Base-by-base conservation (phyloP, 805 yeast genomes). In the Tetrapisispora nanseiensis region DNA sequence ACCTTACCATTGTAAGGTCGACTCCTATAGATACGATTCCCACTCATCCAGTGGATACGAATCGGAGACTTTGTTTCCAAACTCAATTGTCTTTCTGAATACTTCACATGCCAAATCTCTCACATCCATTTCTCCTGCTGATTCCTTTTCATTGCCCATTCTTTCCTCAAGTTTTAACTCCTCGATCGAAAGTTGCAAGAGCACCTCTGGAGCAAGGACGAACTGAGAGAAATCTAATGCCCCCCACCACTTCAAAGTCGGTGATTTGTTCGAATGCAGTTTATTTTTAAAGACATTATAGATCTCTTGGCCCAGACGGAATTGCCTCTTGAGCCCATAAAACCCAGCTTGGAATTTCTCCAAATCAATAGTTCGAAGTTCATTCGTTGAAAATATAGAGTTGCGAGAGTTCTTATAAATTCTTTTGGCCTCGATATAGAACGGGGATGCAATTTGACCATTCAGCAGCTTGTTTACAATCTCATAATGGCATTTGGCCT, bases 131-230 rank as follows among this genome's bases (percentile, higher is more conserved):
- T 23, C 23, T 11, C 37, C 37, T 6, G 37, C 37, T 3, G 10
- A 19, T 41, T 46, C 31, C 6, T 29, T n/a, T n/a, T 22, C 15
- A 11, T 19, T 6, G 12, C 23, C 21, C 3, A 4, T 12, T n/a
- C 16, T n/a, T 29, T n/a, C 32, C 10, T 30, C 26, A n/a, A 6
- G 44, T 2, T 50, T 42, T 57, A 67, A 50, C 46, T 78, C 81
- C 3, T 70, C 68, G 54, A 69, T 66, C 7, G 75, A 70, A 18
- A 79, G 51, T 24, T 76, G 60, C 6, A 75, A 60, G 4, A 78
- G 67, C 6, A 82, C 56, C 50, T 82, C 89, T 22, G 82, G 79
- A 7, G 84, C 78, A 20, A 82, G 56, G 1, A 81, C 78, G 51
- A 75, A 77, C 15, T 73, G 67, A 3, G 72, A 60, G 53, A 80